Evolutionary conservation across 2,329 filamentous ascomycete species (phyloP).

Genomic region (Colletotrichum lupini): DNA sequence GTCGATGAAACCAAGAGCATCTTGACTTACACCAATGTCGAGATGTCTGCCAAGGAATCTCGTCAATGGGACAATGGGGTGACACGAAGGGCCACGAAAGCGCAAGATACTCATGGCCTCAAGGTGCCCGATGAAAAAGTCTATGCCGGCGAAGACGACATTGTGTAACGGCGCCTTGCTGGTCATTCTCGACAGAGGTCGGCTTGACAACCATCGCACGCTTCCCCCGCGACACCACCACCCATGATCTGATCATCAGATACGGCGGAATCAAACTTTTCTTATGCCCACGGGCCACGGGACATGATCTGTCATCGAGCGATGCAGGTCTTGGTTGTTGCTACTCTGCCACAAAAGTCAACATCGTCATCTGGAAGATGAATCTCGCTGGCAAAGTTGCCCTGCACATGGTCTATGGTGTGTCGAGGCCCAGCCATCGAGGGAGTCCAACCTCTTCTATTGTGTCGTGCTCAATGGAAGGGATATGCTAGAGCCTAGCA

Average conservation of each 20-base stretch:
- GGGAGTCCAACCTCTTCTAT: slow-evolving; percentile 32
- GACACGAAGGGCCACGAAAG: background rate
- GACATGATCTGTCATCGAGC: background rate
- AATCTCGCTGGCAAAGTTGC: background rate
- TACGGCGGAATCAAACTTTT: background rate
- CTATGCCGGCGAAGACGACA: background rate
- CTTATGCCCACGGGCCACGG: background rate
- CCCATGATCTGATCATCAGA: background rate
- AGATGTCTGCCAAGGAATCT: background rate
- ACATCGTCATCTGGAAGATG: background rate
- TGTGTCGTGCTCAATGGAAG: slow-evolving; percentile 6
- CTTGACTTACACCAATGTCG: background rate
- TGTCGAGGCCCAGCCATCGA: slow-evolving; percentile 6
- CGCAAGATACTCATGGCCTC: no score
- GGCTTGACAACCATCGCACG: background rate
- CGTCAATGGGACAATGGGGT: background rate
- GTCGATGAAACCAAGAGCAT: background rate
- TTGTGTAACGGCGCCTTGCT: background rate
- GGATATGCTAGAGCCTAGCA: slow-evolving; percentile 1
- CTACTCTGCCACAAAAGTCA: no score
- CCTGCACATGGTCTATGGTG: background rate
- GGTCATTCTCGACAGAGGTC: slow-evolving; percentile 6
- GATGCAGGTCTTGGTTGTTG: background rate
- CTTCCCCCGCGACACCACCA: background rate
- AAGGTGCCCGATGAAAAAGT: background rate